Evolutionary conservation across 768 basidiomycete species (phyloP).

Genomic region (Baorangia bicolor): DNA sequence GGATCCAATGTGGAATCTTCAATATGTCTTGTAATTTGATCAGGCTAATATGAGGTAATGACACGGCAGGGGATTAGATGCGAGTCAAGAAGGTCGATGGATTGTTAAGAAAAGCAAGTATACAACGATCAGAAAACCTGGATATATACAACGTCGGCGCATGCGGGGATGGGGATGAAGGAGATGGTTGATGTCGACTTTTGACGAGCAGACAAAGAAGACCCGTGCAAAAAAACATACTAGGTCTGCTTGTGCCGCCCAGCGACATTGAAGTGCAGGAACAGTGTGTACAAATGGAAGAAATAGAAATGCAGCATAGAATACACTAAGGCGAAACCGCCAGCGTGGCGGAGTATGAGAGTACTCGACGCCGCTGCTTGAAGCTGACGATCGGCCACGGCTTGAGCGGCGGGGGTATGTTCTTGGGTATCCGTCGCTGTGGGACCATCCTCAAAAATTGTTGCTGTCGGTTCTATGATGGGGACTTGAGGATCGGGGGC

Average conservation of each 20-base stretch:
- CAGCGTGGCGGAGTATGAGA: constrained; percentile 34
- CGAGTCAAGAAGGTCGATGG: constrained; percentile 23
- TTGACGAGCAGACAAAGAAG: constrained; percentile 5
- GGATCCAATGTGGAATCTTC: constrained; percentile 2
- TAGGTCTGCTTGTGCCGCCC: constrained; percentile 32
- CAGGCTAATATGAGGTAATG: constrained; percentile 15
- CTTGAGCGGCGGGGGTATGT: constrained; percentile 19
- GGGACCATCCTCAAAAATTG: constrained; percentile 20
- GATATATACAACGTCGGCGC: constrained; percentile 33
- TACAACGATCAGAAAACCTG: constrained; percentile 27
- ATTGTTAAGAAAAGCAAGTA: constrained; percentile 18
- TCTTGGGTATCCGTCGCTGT: constrained; percentile 22
- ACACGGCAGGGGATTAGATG: constrained; percentile 32
- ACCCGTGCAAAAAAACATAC: constrained; percentile 7
- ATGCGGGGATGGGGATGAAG: constrained; percentile 18
- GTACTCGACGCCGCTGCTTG: constrained; percentile 25
- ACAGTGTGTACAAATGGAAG: constrained; percentile 42
- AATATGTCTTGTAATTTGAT: constrained; percentile 15
- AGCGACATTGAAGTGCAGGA: constrained; percentile 36
- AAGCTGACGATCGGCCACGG: constrained; percentile 23
- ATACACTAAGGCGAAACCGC: constrained; percentile 37
- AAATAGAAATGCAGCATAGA: constrained; percentile 44
- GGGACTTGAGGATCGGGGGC: constrained; percentile 14
- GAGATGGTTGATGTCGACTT: constrained; percentile 1
- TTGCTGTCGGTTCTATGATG: constrained; percentile 28